Conservation (phyloP, 345 rosid species). For the Aegle marmelos region DNA sequence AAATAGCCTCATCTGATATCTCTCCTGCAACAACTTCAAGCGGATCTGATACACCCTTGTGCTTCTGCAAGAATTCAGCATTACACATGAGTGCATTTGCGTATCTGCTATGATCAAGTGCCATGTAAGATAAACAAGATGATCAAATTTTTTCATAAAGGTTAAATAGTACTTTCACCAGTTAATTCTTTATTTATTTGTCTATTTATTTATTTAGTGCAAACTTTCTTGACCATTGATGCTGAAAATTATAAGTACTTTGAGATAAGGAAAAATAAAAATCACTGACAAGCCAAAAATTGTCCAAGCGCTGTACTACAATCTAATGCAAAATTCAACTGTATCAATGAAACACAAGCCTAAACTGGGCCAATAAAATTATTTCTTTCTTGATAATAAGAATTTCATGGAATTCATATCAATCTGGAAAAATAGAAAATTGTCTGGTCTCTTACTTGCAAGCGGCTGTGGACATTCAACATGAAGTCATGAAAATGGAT, state of each 20-base stretch:
- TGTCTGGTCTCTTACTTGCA: conserved; percentile 57
- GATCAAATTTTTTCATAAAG: not conserved
- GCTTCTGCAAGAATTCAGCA: conserved; percentile 60
- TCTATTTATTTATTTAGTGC: too few relatives aligned
- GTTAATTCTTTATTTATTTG: too few relatives aligned
- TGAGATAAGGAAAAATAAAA: not conserved
- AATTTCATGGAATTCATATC: not conserved
- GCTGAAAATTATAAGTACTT: too few relatives aligned
- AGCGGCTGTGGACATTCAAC: conserved; percentile 88
- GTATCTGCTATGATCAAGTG: not conserved
- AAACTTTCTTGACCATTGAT: conserved; percentile 1
- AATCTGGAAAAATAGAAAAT: not conserved
- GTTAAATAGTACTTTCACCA: not conserved
- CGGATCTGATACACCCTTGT: conserved; percentile 90
- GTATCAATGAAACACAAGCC: not conserved
- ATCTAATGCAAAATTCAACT: not conserved
- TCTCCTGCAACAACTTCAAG: conserved; percentile 98
- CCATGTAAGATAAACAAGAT: conserved; percentile 5
- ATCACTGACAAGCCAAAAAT: not conserved
- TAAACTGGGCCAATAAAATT: not conserved
- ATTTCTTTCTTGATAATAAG: not conserved
- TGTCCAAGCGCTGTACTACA: not conserved
- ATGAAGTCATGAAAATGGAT: conserved; percentile 99
- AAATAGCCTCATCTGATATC: conserved; percentile 86
- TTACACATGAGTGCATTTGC: not conserved